phyloP scores from a whole-genome alignment of 83 land plant genomes.

The Picea abies region DNA sequence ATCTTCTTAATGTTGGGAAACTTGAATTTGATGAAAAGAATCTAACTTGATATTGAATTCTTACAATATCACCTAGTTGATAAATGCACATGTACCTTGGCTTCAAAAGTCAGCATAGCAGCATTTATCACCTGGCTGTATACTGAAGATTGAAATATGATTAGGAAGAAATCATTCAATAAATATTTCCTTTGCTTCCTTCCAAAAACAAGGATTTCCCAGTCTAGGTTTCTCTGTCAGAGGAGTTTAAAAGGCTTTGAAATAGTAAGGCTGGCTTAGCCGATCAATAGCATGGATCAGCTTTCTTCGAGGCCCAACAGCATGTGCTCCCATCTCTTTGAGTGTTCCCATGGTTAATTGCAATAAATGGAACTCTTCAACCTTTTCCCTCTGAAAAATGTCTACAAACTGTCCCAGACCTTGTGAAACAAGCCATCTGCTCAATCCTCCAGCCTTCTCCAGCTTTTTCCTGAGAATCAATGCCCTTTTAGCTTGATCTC shows the following conservation, averaged over 20 bases:
- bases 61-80: neutral
- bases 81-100: slow-evolving; percentile 6
- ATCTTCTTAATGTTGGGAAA: neutral
- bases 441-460: slow-evolving; percentile 59
- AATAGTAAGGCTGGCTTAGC: slow-evolving; percentile 54
- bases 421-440: slow-evolving; percentile 54
- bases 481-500: slow-evolving; percentile 39
- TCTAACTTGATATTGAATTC: neutral
- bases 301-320: slow-evolving; percentile 85
- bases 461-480: slow-evolving; percentile 55
- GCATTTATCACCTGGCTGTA: slow-evolving; percentile 3
- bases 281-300: slow-evolving; percentile 73
- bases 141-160: neutral
- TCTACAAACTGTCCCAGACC: slow-evolving; percentile 54
- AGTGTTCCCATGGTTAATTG: slow-evolving; percentile 65
- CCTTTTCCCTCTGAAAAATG: slow-evolving; percentile 41
- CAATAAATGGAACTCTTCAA: slow-evolving; percentile 44
- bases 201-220: neutral
- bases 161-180: neutral
- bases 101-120: slow-evolving; percentile 2
- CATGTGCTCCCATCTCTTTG: slow-evolving; percentile 66
- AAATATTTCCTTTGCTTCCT: neutral
- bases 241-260: slow-evolving; percentile 15
- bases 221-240: neutral
- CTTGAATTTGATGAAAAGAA: slow-evolving; percentile 1